Evolutionary conservation across 129 eudicot species (phyloP), one percentile per base, ranked within the genome.

Genomic region (Saposhnikovia divaricata): DNA sequence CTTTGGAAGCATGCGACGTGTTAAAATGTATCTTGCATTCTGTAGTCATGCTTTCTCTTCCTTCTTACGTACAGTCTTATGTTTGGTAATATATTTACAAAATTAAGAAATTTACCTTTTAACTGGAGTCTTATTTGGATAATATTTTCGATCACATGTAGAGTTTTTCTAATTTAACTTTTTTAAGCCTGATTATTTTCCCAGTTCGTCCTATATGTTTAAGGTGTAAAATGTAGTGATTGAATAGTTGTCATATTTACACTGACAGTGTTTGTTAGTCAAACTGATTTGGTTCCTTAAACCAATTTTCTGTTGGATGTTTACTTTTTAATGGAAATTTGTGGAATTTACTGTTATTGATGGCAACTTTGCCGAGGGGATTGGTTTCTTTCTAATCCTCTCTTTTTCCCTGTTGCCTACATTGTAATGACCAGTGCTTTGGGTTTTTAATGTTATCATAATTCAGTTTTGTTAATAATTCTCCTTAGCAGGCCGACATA

Each of bases 351-450:
- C 8, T 59, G 14, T 59, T 7, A 9, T 37, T 71, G 14, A 61
- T 55, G 87, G 91, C 86, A 85, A 85, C 91, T 88, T 93, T 93
- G 92, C 96, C 96, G 88, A 90, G 95, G 89, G 87, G 83, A 84
- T 92, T 81, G 76, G 55, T 76, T 51, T 14, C 74, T 31, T 59
- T 21, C 81, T 80, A 82, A 78, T 88, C 86, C 79, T 90, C 93
- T 85, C 90, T 86, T 90, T 87, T 92, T 89, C 96, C 98, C 89
- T 90, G 96, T 89, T 90, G 93, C 96, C 93, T 69, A 89, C 55
- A 89, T 78, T 11, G 16, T 9, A 8, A 71, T 55, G 93, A 85
- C 84, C 74, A 40, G 18, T 44, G 68, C 78, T 80, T 71, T 63
- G 78, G 68, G 76, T 46, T n/a, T 43, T 50, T 27, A 40, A 11